Percentiles rank a stretch among this genome's conserved stretches.
Evolutionary conservation across 495 filamentous ascomycete genomes (phyloP).

Genomic region (Penicillium manginii): DNA sequence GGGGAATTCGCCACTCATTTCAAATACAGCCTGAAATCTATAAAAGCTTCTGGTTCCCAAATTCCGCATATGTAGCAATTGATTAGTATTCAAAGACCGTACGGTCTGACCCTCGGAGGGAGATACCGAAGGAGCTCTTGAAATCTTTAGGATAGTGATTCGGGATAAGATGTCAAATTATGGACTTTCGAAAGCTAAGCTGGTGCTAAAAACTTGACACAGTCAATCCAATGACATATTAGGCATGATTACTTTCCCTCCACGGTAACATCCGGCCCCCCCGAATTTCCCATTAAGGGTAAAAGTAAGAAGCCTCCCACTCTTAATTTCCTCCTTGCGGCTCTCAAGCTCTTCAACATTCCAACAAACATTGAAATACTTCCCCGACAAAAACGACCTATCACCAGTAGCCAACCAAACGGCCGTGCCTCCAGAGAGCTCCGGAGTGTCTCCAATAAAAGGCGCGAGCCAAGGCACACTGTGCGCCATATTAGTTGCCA

Average conservation of each 20-base stretch:
- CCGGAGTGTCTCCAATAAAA: slow-evolving; percentile 37
- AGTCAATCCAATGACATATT: background rate
- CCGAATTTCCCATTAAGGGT: slow-evolving; percentile 12
- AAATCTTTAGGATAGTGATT: too few relatives aligned
- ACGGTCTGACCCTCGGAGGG: too few relatives aligned
- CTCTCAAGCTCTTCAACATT: slow-evolving; percentile 46
- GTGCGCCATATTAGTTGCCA: slow-evolving; percentile 38
- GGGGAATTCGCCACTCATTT: too few relatives aligned
- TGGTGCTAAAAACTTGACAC: too few relatives aligned
- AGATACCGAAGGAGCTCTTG: too few relatives aligned
- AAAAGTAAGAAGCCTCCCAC: slow-evolving; percentile 33
- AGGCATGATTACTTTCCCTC: background rate
- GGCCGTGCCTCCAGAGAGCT: slow-evolving; percentile 39
- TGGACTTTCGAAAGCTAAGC: too few relatives aligned
- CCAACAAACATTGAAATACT: slow-evolving; percentile 48
- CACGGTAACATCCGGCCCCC: background rate
- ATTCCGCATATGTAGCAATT: too few relatives aligned
- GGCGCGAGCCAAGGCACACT: slow-evolving; percentile 23
- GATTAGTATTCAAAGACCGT: too few relatives aligned
- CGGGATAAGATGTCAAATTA: too few relatives aligned
- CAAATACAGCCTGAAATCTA: too few relatives aligned
- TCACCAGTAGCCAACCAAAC: slow-evolving; percentile 45
- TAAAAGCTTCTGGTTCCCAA: too few relatives aligned
- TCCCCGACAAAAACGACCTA: slow-evolving; percentile 44
- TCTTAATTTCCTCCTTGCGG: slow-evolving; percentile 46